Base-by-base conservation (phyloP, 1,284 basidiomycete genomes). In the Somion occarium region DNA sequence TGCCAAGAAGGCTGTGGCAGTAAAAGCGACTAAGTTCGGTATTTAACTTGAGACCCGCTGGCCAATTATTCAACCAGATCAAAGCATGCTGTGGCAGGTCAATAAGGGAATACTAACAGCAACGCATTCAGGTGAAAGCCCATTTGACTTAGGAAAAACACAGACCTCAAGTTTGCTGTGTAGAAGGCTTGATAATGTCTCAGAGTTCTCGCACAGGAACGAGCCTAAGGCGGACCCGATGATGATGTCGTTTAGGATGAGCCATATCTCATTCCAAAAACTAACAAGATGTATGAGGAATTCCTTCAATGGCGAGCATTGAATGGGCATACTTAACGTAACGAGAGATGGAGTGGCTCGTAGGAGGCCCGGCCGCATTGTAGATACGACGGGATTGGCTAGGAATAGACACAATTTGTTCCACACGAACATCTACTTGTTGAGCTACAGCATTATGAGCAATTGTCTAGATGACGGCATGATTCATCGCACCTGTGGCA, bases 41-140 rank as follows among this genome's bases (percentile, higher is more conserved):
- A 64, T 99, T 99, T 53, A 99, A 83, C 69, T 99, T 99, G 41
- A 99, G 71, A 1, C 97, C 96, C 0, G 88, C 92, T 0, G 96
- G 96, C 95, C 97, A 99, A 52, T 88, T 83, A 64, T 96, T 89
- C 3, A 99, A 76, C 95, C 95, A 98, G 1, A 75, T 59, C 1
- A 97, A 72, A 0, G 78, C 73, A 18, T 71, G 71, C 43, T 76
- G 74, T n/a, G 87, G 64, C 49, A 74, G 69, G 13, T 73, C 61
- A 24, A 86, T 70, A 0, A 82, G 69, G 38, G 38, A 56, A 47
- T 45, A 38, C 46, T 48, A 15, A 34, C 30, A 34, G 30, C 30
- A 7, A 15, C 7, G 15, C 30, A 7, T 34, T 34, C 30, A 7
- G 15, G 30, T 15, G 30, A 34, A 34, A 34, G 30, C 30, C n/a